phyloP scores from a whole-genome alignment of 306 rosid genomes.

The Begonia loranthoides region DNA sequence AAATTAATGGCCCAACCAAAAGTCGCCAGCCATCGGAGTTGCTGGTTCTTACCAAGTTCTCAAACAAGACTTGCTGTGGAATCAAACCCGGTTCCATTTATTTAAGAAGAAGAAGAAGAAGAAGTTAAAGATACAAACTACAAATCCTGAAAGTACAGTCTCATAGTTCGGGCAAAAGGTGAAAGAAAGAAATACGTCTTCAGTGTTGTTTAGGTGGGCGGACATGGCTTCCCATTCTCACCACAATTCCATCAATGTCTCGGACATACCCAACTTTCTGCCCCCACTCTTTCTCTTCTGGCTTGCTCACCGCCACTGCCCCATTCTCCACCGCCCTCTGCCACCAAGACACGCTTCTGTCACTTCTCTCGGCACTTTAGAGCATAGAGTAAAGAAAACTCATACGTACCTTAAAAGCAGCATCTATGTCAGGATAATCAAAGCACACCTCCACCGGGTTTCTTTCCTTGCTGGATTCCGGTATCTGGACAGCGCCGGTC shows the following conservation, averaged over 20 bases:
- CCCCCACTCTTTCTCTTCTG: constrained; percentile 67
- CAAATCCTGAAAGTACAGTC: too few relatives aligned
- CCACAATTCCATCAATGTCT: constrained; percentile 62
- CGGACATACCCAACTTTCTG: constrained; percentile 82
- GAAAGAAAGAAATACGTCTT: too few relatives aligned
- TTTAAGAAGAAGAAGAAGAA: too few relatives aligned
- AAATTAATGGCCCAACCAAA: too few relatives aligned
- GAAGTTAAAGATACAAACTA: too few relatives aligned
- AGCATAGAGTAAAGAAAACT: background rate
- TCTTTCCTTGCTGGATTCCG: constrained; percentile 27
- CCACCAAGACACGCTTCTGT: background rate
- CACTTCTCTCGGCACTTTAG: background rate
- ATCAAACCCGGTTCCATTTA: too few relatives aligned
- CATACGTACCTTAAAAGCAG: constrained; percentile 48
- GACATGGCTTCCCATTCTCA: constrained; percentile 66
- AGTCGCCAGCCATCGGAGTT: too few relatives aligned
- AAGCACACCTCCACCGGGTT: constrained; percentile 59
- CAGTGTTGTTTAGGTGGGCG: constrained; percentile 20
- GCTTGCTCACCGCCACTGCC: constrained; percentile 58
- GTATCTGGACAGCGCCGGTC: constrained; percentile 42
- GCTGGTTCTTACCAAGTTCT: too few relatives aligned
- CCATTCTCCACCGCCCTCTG: constrained; percentile 84
- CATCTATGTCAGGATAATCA: constrained; percentile 53
- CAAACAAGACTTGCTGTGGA: too few relatives aligned
- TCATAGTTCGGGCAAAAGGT: too few relatives aligned